Evolutionary conservation across 139 green algal genomes (phyloP).

Genomic region (Micromonas commoda): DNA sequence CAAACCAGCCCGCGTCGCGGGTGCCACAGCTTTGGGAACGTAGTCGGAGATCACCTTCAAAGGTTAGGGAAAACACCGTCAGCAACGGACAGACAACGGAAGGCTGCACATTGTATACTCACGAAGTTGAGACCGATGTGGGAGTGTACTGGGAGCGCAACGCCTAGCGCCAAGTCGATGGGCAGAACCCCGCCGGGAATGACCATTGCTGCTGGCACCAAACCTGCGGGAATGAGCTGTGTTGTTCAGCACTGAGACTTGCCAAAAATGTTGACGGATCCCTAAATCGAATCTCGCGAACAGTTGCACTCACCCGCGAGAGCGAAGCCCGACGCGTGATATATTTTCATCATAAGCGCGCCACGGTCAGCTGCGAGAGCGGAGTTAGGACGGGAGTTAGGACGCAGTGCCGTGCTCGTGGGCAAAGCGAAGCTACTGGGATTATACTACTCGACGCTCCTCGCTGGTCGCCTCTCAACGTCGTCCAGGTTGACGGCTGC

Average conservation of each 20-base stretch:
- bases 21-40: conserved; percentile 49
- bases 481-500: too few relatives aligned
- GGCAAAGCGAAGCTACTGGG: too few relatives aligned
- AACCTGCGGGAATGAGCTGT: neutral
- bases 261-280: neutral
- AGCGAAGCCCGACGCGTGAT: conserved; percentile 11
- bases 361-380: neutral
- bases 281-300: too few relatives aligned
- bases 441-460: too few relatives aligned
- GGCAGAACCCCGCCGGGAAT: neutral
- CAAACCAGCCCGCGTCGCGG: conserved; percentile 43
- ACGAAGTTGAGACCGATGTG: conserved; percentile 24
- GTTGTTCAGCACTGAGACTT: neutral
- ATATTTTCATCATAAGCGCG: conserved; percentile 20
- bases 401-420: neutral
- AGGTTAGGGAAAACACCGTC: neutral
- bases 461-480: too few relatives aligned
- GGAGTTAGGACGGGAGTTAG: neutral
- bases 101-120: too few relatives aligned
- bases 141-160: conserved; percentile 19
- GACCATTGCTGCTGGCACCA: neutral
- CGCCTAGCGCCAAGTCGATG: conserved; percentile 17
- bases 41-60: conserved; percentile 63
- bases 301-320: neutral
- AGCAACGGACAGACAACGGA: neutral